Base-by-base conservation (phyloP, 1,284 basidiomycete genomes). In the Puccinia coronata region DNA sequence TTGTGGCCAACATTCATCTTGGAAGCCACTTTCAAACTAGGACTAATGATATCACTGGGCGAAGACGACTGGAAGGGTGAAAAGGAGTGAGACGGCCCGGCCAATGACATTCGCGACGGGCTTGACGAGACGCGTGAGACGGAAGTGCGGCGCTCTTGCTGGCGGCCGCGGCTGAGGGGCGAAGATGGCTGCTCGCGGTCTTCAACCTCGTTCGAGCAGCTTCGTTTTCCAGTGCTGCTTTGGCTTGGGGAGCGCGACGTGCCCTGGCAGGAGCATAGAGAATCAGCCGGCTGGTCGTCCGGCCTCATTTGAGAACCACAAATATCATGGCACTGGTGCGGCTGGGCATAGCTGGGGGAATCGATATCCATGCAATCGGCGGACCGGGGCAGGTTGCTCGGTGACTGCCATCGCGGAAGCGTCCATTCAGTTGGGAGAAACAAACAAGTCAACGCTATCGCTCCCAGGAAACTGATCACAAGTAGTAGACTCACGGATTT, bases 181-280 rank as follows among this genome's bases (percentile, higher is more conserved):
- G 49, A 51, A 16, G 63, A 55, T 6, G 73, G 23, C 8, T 59
- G 57, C 8, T 71, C 57, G 8, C 55, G 6, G 31, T 51, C 69
- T 11, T 73, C 69, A 20, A 73, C 78, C 28, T 80, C 78, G 11
- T 80, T 59, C 4, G 70, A 51, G 11, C 78, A 55, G 71, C 55
- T 80, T 55, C 78, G n/a, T 70, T 80, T 80, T 34, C 69, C 78
- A 28, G 55, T 65, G 25, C 78, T 80, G 39, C 78, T 43, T 61
- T 80, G 78, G 34, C 78, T 80, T 1, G 65, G 57, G 8, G 78
- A 80, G 20, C 78, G 51, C 43, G 39, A 53, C 12, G 41, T 39
- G 6, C 69, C 36, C 12, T 28, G 41, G 25, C 65, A 16, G 25
- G 34, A 23, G 25, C 1, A 57, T 12, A 9, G 36, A 23, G 51